Conservation (phyloP, 2,329 filamentous ascomycete species). For the Aspergillus eucalypticola region DNA sequence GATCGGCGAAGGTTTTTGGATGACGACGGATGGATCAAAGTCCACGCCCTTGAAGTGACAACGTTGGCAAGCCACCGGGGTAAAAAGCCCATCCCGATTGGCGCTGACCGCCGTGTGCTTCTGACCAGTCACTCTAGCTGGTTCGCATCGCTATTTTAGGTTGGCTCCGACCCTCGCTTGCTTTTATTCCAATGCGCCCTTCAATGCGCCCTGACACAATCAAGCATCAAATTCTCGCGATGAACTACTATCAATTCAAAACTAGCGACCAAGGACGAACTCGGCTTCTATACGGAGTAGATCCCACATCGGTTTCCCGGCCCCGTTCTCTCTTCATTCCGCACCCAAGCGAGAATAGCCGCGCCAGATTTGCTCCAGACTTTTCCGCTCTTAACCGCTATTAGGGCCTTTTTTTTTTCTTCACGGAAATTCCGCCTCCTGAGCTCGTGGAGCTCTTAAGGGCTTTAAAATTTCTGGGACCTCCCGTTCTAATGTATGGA, state of each 20-base stretch:
- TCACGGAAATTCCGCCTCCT: neutral
- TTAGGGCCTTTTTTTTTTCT: neutral
- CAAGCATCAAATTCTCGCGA: too few species aligned
- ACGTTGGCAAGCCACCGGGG: neutral
- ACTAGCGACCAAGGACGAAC: too few species aligned
- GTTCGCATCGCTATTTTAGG: neutral
- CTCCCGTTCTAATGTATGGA: neutral
- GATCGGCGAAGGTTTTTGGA: neutral
- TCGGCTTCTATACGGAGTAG: too few species aligned
- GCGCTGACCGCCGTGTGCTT: neutral
- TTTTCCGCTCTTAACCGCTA: slow-evolving; percentile 5
- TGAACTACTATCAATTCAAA: too few species aligned
- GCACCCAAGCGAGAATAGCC: slow-evolving; percentile 3
- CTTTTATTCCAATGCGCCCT: neutral
- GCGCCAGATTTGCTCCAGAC: neutral
- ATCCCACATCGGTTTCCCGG: too few species aligned
- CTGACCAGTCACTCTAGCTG: neutral
- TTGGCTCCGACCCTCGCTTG: neutral
- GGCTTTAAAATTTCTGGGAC: neutral
- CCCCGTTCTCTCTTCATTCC: neutral
- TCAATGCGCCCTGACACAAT: too few species aligned
- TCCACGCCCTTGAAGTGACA: neutral
- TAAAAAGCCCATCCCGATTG: neutral
- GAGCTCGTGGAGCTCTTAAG: neutral
- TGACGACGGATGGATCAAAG: neutral